Conservation (phyloP, 225 moss, liverwort and hornwort genomes). For the Bryoerythrophyllum caledonicum region DNA sequence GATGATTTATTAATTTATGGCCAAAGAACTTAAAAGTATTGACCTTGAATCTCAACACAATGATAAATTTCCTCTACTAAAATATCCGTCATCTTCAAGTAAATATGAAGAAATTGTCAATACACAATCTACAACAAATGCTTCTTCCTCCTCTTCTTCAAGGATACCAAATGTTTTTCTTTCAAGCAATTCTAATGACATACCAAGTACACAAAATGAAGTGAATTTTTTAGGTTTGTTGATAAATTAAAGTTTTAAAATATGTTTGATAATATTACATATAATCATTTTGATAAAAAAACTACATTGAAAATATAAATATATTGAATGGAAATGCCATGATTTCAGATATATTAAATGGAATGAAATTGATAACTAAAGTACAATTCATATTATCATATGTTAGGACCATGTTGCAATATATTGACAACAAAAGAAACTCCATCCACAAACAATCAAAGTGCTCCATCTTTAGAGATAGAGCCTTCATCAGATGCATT, state of each 20-base stretch:
- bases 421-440: not conserved
- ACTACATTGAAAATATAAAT: too few relatives aligned
- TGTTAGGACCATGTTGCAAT: conserved; percentile 18
- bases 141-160: not conserved
- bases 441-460: not conserved
- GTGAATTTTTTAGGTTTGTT: conserved; percentile 4
- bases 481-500: conserved; percentile 3
- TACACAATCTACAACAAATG: not conserved
- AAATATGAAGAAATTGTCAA: not conserved
- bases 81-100: not conserved
- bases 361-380: too few relatives aligned
- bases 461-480: not conserved
- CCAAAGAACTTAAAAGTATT: not conserved
- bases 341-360: too few relatives aligned
- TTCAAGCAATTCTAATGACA: not conserved
- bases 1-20: not conserved
- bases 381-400: not conserved
- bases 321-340: too few relatives aligned
- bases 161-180: not conserved
- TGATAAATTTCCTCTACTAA: not conserved
- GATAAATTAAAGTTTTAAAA: not conserved
- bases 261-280: not conserved
- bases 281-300: not conserved
- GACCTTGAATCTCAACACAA: not conserved
- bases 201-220: conserved; percentile 3